Evolutionary conservation across 164 flowering plant genomes (phyloP), one percentile per base, ranked within the genome.

Genomic region (Aristolochia californica): DNA sequence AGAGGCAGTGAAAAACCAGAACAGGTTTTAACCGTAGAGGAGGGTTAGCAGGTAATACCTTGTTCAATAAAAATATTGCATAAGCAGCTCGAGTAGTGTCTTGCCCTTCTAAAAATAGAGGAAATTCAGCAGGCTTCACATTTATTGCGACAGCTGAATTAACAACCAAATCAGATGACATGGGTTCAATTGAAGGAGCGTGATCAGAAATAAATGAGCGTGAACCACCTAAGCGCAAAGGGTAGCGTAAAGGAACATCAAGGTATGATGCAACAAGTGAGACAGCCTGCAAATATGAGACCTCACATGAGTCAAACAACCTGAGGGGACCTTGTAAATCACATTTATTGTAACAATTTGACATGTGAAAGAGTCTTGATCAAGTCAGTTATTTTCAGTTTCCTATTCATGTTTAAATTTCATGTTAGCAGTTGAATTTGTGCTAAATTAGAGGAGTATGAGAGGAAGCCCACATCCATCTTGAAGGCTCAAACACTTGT

Each of bases 31-130:
- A n/a, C n/a, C n/a, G n/a, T n/a, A n/a, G n/a, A n/a, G n/a, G n/a
- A n/a, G n/a, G n/a, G n/a, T 34, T 34, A 34, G 40, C 40, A 34
- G 49, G 64, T 21, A 50, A 54, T 30, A 93, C 99, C 97, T 94
- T 94, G 78, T 88, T 94, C 59, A 94, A 74, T 71, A 94, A 77
- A 75, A 90, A 94, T 59, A 94, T 85, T 63, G 93, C 99, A 75
- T 94, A 94, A 57, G 96, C 95, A 24, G 97, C 95, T 80, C 88
- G 74, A 15, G 96, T 94, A 44, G 95, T 80, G 64, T 94, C 99
- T 69, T 89, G 99, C 60, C 97, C 99, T 57, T 94, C 97, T 53
- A 94, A 51, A 73, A 89, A 94, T 28, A 94, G 91, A 43, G 99
- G 97, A 72, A 94, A 90, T 48, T 85, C 96, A 45, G 75, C 68